Base-by-base conservation (phyloP, 495 filamentous ascomycete species). In the Jackrogersella multiformis region DNA sequence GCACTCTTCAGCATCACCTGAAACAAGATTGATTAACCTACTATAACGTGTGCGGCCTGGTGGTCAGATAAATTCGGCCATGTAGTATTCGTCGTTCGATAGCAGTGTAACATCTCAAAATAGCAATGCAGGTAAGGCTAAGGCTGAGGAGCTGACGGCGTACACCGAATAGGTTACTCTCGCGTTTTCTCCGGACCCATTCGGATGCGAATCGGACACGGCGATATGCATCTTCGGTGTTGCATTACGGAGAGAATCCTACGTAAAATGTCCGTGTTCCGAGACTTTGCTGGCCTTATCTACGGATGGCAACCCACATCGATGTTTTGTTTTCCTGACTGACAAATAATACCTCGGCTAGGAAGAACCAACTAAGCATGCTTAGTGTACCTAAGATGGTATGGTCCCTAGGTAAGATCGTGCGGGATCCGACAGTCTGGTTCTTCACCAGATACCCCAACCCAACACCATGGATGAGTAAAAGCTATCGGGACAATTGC, bases 361-460 rank as follows among this genome's bases (percentile, higher is more conserved):
- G 9, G 34, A 4, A 30, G 34, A 58, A 42, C 13, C 21, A 15
- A 56, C 24, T 52, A 61, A 53, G 68, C n/a, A n/a, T n/a, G n/a
- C 54, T 46, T 56, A 64, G 56, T 59, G 49, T 44, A 52, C 24
- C 42, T 46, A 26, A 46, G 20, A n/a, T n/a, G n/a, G n/a, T n/a
- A n/a, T n/a, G n/a, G n/a, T n/a, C n/a, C n/a, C n/a, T n/a, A n/a
- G n/a, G n/a, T n/a, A 46, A 13, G 42, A 46, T 44, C 53, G 64
- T 53, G 54, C 58, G 48, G 58, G 39, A 52, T 52, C 68, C 68
- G 68, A 68, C 55, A 60, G 59, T 57, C 26, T 71, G 64, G 68
- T 49, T 58, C 54, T 38, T 39, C 16, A 54, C 32, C 38, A 20
- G 35, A 61, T 45, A 46, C 46, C 58, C 53, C 24, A 48, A 49